These are phyloP conservation scores for Rubus parviflorus DNA, from an alignment of 306 rosid genomes.

Conservation along the genomic window DNA sequence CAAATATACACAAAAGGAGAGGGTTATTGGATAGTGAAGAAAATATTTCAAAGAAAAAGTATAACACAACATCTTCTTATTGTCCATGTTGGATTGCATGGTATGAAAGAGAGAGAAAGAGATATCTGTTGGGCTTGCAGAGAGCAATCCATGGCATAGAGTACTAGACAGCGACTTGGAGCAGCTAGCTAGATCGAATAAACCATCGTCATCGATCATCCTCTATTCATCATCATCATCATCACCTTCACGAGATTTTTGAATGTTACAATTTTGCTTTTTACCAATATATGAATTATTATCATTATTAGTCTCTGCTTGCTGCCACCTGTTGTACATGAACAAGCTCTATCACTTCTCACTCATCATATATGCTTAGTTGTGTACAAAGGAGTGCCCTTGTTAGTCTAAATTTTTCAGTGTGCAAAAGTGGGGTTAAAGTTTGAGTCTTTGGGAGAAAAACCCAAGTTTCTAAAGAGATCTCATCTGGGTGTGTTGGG, in stretches of 20 bases:
- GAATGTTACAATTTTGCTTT: neutral
- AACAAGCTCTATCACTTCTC: conserved; percentile 3
- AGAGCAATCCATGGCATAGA: conserved; percentile 56
- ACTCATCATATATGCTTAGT: neutral
- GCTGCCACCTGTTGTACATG: conserved; percentile 17
- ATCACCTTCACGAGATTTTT: conserved; percentile 44
- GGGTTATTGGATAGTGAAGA: conserved; percentile 36
- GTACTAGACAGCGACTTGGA: conserved; percentile 59
- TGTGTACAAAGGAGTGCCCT: conserved; percentile 4
- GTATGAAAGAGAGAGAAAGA: conserved; percentile 27
- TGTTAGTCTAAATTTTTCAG: neutral
- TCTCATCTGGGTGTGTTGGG: conserved; percentile 2
- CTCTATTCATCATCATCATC: conserved; percentile 29
- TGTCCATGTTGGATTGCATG: conserved; percentile 32
- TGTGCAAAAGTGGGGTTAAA: conserved; percentile 21
- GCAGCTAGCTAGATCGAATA: conserved; percentile 32
- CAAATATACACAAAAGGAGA: conserved; percentile 26
- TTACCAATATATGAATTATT: conserved; percentile 29
- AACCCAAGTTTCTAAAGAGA: conserved; percentile 36
- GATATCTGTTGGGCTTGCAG: conserved; percentile 41
- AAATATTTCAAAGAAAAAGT: neutral
- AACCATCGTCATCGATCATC: conserved; percentile 43
- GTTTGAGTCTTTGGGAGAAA: neutral
- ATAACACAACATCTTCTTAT: conserved; percentile 30
- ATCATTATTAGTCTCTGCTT: neutral